Percentiles rank a stretch among this genome's conserved stretches.
phyloP scores from a whole-genome alignment of 1,284 basidiomycete species.

The Phenoliferia sp. region DNA sequence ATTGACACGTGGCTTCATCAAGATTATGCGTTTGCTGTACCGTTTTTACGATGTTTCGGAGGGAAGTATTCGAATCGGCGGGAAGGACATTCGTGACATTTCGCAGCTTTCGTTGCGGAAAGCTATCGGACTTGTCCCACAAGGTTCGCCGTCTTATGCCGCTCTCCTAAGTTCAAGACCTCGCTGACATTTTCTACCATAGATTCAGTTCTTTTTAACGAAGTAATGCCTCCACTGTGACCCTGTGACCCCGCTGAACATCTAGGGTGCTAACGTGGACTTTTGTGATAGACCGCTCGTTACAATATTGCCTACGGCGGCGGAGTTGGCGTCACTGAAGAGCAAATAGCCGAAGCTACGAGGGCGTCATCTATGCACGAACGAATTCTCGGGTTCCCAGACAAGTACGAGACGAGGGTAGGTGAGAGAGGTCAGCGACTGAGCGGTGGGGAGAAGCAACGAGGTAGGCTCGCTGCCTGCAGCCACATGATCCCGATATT shows the following conservation, averaged over 20 bases:
- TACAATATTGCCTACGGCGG: slow-evolving; percentile 33
- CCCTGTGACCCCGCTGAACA: neutral
- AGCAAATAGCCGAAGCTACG: slow-evolving; percentile 67
- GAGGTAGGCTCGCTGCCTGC: slow-evolving; percentile 10
- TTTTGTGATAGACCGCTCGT: slow-evolving; percentile 13
- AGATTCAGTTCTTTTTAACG: slow-evolving; percentile 76
- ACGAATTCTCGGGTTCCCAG: slow-evolving; percentile 68
- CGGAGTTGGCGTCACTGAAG: slow-evolving; percentile 62
- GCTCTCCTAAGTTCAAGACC: neutral
- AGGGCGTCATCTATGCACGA: slow-evolving; percentile 77
- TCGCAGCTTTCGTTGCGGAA: slow-evolving; percentile 70
- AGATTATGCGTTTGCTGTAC: slow-evolving; percentile 51
- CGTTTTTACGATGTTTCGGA: slow-evolving; percentile 80
- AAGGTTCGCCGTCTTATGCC: slow-evolving; percentile 38
- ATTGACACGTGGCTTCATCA: no score
- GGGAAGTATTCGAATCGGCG: slow-evolving; percentile 58
- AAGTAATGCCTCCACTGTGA: slow-evolving; percentile 48
- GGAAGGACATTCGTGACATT: slow-evolving; percentile 75
- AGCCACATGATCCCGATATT: no score
- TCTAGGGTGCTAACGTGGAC: neutral
- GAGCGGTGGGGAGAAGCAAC: slow-evolving; percentile 41
- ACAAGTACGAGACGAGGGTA: slow-evolving; percentile 67
- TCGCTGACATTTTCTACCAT: neutral
- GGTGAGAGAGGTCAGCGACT: slow-evolving; percentile 77
- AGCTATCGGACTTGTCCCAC: slow-evolving; percentile 55